Percentiles rank a stretch among this genome's conserved stretches.
Evolutionary conservation across 2,329 filamentous ascomycete genomes (phyloP).

Genomic region (Endothia cerciana): DNA sequence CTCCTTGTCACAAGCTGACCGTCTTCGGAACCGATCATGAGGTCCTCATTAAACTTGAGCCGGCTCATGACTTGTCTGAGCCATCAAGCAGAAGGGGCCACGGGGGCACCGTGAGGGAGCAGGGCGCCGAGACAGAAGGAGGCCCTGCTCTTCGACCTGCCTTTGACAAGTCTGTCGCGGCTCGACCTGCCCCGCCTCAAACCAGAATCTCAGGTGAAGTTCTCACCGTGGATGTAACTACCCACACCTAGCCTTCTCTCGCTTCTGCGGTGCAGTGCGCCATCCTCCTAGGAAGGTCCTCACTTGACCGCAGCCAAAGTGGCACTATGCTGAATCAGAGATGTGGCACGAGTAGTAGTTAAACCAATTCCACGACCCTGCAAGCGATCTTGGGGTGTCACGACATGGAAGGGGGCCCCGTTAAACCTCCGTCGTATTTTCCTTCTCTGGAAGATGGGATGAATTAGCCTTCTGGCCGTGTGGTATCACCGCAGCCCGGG

Average conservation of each 20-base stretch:
- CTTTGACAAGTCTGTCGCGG: conserved; percentile 7
- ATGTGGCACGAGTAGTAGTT: conserved; percentile 19
- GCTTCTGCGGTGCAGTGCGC: conserved; percentile 9
- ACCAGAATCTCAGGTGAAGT: not conserved
- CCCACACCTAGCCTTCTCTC: not conserved
- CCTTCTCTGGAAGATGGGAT: not conserved
- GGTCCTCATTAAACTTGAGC: not conserved
- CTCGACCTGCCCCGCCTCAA: conserved; percentile 19
- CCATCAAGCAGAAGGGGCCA: not conserved
- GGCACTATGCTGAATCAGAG: conserved; percentile 21
- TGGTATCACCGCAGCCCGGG: conserved; percentile 4
- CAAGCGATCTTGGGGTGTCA: conserved; percentile 28
- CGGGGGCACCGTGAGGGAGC: conserved; percentile 2
- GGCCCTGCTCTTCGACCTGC: not conserved
- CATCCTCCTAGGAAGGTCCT: conserved; percentile 6
- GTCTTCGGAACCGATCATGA: conserved; percentile 3
- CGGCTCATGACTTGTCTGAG: conserved; percentile 12
- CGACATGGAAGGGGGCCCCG: conserved; percentile 7
- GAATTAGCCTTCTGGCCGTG: not conserved
- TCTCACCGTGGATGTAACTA: conserved; percentile 17
- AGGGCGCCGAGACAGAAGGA: conserved; percentile 17
- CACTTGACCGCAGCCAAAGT: conserved; percentile 30
- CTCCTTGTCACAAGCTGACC: not conserved
- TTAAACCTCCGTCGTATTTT: conserved; percentile 7
- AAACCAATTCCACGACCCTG: conserved; percentile 28